Base-by-base conservation (phyloP, 2,329 filamentous ascomycete species). In the Coniochaeta pulveracea region DNA sequence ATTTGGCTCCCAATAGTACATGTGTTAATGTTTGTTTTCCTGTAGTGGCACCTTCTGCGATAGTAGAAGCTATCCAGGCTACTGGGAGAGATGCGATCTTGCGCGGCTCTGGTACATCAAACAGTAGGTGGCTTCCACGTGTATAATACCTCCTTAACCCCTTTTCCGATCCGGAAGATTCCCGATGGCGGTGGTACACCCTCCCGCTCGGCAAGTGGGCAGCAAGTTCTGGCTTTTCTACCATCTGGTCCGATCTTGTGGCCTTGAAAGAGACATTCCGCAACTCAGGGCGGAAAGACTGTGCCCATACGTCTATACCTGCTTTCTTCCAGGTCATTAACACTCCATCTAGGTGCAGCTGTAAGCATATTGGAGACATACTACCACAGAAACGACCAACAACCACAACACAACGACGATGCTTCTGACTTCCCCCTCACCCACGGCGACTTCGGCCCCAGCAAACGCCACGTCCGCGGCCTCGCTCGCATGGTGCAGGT, bases 1-100 rank as follows among this genome's bases (percentile, higher is more conserved):
- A 12, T n/a, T 5, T 10, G 21, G 14, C 25, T 27, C 11, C 17
- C 14, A 7, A 27, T 10, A 27, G 14, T 10, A 8, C 10, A 10
- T 28, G 15, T 28, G 7, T n/a, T n/a, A n/a, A 12, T 24, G 14
- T 25, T 33, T 18, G 19, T 15, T 25, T 8, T 21, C 5, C 7
- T 31, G 21, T 47, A 72, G 84, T 85, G 44, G 76, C 91, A 14
- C 91, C 91, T 11, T 95, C 88, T 34, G 73, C 80, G 28, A 93
- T 96, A 43, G 86, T 95, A 19, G 67, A 78, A 41, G 82, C 89
- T 6, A 93, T 96, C 42, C 83, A 95, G 61, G 68, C 71, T 27
- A 95, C 88, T 8, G 91, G 91, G 34, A 76, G 86, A 49, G 89
- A 96, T 71, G 89, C 89, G 28, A 95, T 98, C 50, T 63, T 98